Conservation (phyloP, 2,329 filamentous ascomycete genomes). For the Neopestalotiopsis sp. region DNA sequence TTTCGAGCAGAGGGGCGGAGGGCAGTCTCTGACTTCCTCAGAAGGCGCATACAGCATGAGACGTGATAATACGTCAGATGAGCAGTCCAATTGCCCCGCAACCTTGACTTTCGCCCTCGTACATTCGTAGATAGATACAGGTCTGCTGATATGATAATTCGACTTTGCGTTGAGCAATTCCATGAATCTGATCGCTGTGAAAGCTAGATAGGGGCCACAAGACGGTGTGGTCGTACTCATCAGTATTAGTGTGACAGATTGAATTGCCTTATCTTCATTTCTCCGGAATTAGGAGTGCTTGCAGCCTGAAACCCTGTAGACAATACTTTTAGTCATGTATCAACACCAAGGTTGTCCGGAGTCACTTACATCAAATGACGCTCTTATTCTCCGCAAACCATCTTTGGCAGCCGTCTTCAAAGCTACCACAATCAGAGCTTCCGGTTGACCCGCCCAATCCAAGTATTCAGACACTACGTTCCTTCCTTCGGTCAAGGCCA, state of each 20-base stretch:
- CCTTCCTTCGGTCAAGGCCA: slow-evolving; percentile 25
- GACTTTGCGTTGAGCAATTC: background rate
- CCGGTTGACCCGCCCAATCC: slow-evolving; percentile 27
- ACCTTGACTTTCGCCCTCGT: background rate
- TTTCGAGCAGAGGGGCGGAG: slow-evolving; percentile 50
- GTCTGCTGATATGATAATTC: background rate
- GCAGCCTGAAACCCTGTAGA: slow-evolving; percentile 21
- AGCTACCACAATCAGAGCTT: slow-evolving; percentile 18
- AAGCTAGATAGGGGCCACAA: background rate
- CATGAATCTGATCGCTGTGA: too few species aligned
- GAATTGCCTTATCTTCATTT: background rate
- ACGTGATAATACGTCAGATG: background rate
- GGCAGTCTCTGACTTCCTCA: slow-evolving; percentile 51
- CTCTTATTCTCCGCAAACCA: slow-evolving; percentile 25
- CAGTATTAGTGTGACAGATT: background rate
- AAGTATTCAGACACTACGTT: slow-evolving; percentile 27
- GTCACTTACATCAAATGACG: slow-evolving; percentile 31
- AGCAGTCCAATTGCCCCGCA: background rate
- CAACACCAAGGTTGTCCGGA: background rate
- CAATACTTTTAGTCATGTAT: background rate
- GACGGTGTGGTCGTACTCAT: background rate
- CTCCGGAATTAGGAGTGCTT: slow-evolving; percentile 20
- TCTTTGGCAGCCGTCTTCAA: slow-evolving; percentile 18
- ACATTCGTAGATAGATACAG: background rate
- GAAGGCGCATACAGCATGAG: slow-evolving; percentile 5